Evolutionary conservation across 768 basidiomycete genomes (phyloP), one percentile per base, ranked within the genome.

Genomic region (Postia placenta): DNA sequence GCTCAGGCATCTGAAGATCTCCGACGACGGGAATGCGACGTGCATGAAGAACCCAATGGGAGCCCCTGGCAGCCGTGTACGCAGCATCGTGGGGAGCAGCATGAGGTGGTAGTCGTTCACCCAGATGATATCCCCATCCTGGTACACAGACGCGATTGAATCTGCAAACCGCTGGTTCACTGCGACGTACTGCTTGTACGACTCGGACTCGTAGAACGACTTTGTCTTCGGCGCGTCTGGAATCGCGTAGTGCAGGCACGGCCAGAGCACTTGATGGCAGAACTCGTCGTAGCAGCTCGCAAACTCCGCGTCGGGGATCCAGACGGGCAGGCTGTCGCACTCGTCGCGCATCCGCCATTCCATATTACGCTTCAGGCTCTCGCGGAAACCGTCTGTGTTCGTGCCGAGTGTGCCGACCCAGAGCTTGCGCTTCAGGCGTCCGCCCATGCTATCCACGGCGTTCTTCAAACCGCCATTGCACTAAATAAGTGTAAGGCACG

Each of bases 71-170:
- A 91, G 63, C 60, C 75, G 54, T 23, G 81, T 74, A 43, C 94
- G 84, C 24, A 98, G 78, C 68, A 97, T 82, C 37, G 78, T 75
- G 1, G 95, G 95, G 7, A 96, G 80, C 42, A 98, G 83, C 74
- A 96, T 86, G 42, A 98, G 83, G 61, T 99, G 95, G 67, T 97
- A 99, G 70, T 98, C 95, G 67, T 99, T 92, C 2, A 90, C 76
- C 85, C 85, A 88, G 57, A 89, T 81, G 60, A 98, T 81, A 65
- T 99, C 95, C 42, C 95, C 95, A 20, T 91, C 87, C 55, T 80
- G 75, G 67, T 92, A 92, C 39, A 81, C 75, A 5, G 79, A 75
- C 41, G 86, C 80, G 64, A 97, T 93, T 37, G 78, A 76, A 40
- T 88, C 80, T 0, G 94, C 94, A 60, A 96, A 97, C 39, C 86